Conservation (phyloP, 106 monocot species). For the Agapanthus africanus region DNA sequence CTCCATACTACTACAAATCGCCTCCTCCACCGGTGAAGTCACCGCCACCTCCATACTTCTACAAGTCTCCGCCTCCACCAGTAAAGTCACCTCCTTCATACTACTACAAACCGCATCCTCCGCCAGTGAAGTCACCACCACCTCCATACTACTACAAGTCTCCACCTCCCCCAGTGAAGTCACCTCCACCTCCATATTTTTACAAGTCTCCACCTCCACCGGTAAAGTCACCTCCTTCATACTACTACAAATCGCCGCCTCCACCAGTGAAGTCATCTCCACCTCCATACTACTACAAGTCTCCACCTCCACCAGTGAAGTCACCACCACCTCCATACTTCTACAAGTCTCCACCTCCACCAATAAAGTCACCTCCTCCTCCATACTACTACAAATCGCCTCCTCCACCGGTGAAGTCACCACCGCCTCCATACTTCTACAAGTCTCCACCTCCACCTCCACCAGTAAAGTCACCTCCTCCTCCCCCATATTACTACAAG, state of each 20-base stretch:
- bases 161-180: background rate
- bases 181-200: background rate
- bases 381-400: constrained; percentile 17
- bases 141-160: background rate
- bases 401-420: constrained; percentile 2
- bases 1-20: constrained; percentile 7
- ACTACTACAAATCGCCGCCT: background rate
- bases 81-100: constrained; percentile 10
- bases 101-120: constrained; percentile 12
- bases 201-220: constrained; percentile 8
- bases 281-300: constrained; percentile 13
- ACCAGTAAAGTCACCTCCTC: background rate
- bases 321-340: constrained; percentile 5
- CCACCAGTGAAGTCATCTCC: background rate
- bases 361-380: constrained; percentile 10
- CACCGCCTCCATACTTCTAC: constrained; percentile 3
- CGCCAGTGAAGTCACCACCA: constrained; percentile 9
- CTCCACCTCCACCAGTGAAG: constrained; percentile 12
- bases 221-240: background rate
- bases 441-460: constrained; percentile 18
- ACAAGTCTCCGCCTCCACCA: constrained; percentile 22
- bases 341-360: constrained; percentile 17
- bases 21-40: constrained; percentile 13
- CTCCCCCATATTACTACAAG: constrained; percentile 14
- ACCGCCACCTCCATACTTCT: constrained; percentile 15